These are phyloP conservation scores for Heliocybe sulcata DNA, from an alignment of 1,284 basidiomycete genomes.

Conservation along the genomic window DNA sequence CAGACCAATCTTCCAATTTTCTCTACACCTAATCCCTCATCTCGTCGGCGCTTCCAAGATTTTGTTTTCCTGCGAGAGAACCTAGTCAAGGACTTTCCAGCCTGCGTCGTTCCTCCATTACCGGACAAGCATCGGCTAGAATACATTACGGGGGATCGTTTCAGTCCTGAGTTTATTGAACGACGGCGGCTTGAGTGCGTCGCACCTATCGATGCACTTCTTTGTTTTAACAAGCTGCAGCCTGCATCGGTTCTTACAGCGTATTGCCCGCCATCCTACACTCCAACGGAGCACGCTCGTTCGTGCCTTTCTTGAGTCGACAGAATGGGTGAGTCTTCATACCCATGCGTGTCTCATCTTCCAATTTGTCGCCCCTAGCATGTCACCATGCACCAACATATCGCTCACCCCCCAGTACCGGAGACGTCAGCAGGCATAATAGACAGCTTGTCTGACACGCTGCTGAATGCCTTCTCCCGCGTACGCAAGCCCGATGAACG, in stretches of 20 bases:
- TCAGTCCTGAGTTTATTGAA: constrained; percentile 96
- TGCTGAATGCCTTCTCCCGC: constrained; percentile 91
- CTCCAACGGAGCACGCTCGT: constrained; percentile 89
- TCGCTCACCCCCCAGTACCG: constrained; percentile 80
- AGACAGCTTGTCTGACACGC: constrained; percentile 92
- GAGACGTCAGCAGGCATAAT: constrained; percentile 79
- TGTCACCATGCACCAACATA: constrained; percentile 92
- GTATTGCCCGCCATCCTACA: constrained; percentile 88
- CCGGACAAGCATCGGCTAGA: constrained; percentile 96
- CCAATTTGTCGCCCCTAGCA: constrained; percentile 42
- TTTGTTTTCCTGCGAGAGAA: constrained; percentile 93
- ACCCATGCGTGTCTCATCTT: constrained; percentile 1
- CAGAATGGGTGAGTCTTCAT: constrained; percentile 81
- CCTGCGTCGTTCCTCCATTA: constrained; percentile 92
- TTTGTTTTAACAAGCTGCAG: constrained; percentile 32
- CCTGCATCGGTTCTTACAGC: constrained; percentile 88
- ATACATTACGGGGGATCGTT: constrained; percentile 96
- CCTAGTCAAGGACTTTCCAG: constrained; percentile 89
- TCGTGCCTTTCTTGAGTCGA: constrained; percentile 90
- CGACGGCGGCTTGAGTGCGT: constrained; percentile 83
- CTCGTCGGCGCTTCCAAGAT: constrained; percentile 91
- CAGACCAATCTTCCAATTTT: constrained; percentile 83
- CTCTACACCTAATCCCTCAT: constrained; percentile 62
- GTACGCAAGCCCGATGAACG: constrained; percentile 96
- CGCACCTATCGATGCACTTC: constrained; percentile 6